phyloP scores from a whole-genome alignment of 306 rosid genomes.

The Urtica urens region DNA sequence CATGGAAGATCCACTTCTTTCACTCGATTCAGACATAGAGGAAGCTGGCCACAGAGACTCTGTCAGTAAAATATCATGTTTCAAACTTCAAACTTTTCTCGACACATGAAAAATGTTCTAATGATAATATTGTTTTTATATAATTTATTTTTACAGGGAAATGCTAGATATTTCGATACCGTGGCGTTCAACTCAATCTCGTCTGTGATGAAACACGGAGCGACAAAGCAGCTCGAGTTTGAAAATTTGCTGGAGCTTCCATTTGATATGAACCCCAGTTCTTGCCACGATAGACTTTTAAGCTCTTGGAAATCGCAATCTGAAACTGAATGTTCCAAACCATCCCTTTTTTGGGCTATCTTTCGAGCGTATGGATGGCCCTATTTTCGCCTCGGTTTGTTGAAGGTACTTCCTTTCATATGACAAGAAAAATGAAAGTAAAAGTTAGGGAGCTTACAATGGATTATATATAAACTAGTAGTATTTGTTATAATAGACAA shows the following conservation, averaged over 20 bases:
- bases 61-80: constrained; percentile 37
- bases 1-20: constrained; percentile 68
- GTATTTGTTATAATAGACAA: too few species aligned
- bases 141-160: constrained; percentile 39
- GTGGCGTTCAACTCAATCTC: constrained; percentile 69
- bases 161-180: constrained; percentile 39
- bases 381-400: constrained; percentile 60
- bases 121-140: constrained; percentile 9
- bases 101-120: constrained; percentile 6
- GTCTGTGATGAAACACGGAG: constrained; percentile 63
- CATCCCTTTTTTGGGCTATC: constrained; percentile 68
- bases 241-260: constrained; percentile 73
- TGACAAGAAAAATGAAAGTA: too few species aligned
- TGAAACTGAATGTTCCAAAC: constrained; percentile 29
- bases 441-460: too few species aligned
- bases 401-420: constrained; percentile 80
- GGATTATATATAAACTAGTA: too few species aligned
- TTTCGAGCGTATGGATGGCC: constrained; percentile 94
- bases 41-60: constrained; percentile 41
- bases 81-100: neutral
- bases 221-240: constrained; percentile 58
- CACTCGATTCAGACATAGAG: constrained; percentile 45
- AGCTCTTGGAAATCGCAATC: constrained; percentile 60
- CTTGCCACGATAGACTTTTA: constrained; percentile 48
- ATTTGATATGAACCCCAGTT: constrained; percentile 52